phyloP scores from a whole-genome alignment of 495 filamentous ascomycete genomes.

The Parathielavia appendiculata region DNA sequence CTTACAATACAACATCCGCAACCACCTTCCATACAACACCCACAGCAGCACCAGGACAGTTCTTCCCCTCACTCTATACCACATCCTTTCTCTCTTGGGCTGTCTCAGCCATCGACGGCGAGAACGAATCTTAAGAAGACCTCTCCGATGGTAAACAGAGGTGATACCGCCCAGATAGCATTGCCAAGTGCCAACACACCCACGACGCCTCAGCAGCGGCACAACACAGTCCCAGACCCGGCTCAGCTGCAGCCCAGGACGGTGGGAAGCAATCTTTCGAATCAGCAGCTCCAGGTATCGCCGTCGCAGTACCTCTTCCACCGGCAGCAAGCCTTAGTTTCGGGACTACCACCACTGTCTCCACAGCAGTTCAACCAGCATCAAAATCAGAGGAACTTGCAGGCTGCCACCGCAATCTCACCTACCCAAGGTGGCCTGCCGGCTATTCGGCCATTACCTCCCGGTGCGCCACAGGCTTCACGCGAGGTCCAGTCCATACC shows the following conservation, averaged over 20 bases:
- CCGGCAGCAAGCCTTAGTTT: slow-evolving; percentile 5
- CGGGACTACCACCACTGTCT: background rate
- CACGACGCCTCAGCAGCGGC: background rate
- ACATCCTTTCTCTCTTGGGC: background rate
- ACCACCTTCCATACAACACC: background rate
- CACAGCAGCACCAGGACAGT: background rate
- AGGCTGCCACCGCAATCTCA: background rate
- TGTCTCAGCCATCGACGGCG: background rate
- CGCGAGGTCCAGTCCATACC: background rate
- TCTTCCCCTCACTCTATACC: background rate
- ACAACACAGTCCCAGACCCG: background rate
- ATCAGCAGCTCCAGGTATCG: slow-evolving; percentile 17
- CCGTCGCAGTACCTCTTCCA: slow-evolving; percentile 12
- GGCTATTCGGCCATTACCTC: background rate
- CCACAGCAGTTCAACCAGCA: slow-evolving; percentile 14
- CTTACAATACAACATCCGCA: no score
- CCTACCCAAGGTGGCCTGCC: background rate
- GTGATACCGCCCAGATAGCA: background rate
- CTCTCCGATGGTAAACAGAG: background rate
- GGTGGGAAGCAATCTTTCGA: background rate
- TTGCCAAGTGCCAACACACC: background rate
- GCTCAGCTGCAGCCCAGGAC: background rate
- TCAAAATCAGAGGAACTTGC: background rate
- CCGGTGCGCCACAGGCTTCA: background rate
- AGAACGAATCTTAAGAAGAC: background rate